Percentiles rank a stretch among this genome's conserved stretches.
Evolutionary conservation across 129 eudicot genomes (phyloP).

Genomic region (Arctium minus): DNA sequence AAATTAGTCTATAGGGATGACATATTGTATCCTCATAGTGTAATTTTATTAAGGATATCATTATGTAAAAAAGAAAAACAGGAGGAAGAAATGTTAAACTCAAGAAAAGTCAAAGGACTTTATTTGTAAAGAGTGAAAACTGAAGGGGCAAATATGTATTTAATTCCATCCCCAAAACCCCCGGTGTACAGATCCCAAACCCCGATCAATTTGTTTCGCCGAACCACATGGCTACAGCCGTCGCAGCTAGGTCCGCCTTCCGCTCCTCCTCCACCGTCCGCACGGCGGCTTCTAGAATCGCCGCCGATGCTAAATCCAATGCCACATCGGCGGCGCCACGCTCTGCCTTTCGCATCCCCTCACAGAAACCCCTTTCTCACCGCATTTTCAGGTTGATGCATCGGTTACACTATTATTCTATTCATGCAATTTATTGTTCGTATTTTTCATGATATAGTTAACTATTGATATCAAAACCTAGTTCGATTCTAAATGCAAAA

Average conservation of each 20-base stretch:
- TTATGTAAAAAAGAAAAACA: no score
- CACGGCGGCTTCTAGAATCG: slow-evolving; percentile 38
- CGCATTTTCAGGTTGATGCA: slow-evolving; percentile 66
- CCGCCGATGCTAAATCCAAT: slow-evolving; percentile 46
- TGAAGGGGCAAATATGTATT: background rate
- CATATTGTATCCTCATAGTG: no score
- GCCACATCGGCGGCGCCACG: slow-evolving; percentile 39
- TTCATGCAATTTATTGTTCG: background rate
- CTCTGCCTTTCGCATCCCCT: slow-evolving; percentile 58
- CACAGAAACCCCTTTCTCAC: slow-evolving; percentile 58
- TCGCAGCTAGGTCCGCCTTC: slow-evolving; percentile 65
- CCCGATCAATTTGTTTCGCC: slow-evolving; percentile 7
- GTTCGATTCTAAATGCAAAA: background rate
- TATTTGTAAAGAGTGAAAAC: background rate
- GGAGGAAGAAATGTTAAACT: background rate
- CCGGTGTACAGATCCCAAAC: slow-evolving; percentile 12
- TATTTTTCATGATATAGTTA: background rate
- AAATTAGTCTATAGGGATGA: no score
- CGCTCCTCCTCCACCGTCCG: slow-evolving; percentile 59
- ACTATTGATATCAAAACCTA: background rate
- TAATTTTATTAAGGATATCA: no score
- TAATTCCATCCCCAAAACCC: slow-evolving; percentile 17
- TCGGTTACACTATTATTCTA: background rate
- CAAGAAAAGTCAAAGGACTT: background rate
- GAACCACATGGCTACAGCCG: slow-evolving; percentile 39